phyloP scores from a whole-genome alignment of 2,329 filamentous ascomycete species.

The Cytospora schulzeri region DNA sequence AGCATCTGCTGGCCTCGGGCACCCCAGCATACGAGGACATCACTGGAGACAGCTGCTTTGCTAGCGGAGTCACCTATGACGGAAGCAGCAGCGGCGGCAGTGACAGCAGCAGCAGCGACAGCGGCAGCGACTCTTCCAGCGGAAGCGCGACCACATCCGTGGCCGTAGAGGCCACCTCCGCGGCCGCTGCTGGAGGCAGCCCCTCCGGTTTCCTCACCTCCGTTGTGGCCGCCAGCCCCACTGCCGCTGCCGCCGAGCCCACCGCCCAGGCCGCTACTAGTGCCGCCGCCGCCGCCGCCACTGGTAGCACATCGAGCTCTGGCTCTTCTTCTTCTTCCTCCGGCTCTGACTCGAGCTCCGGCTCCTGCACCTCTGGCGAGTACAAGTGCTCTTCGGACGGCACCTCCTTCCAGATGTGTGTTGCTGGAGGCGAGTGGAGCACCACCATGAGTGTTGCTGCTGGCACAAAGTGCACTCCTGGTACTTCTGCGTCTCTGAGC shows the following conservation, averaged over 20 bases:
- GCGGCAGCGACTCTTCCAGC: constrained; percentile 38
- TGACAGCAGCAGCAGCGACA: constrained; percentile 40
- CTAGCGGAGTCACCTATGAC: constrained; percentile 22
- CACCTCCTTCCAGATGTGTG: constrained; percentile 18
- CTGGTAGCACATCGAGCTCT: constrained; percentile 13
- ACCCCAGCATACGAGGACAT: constrained; percentile 17
- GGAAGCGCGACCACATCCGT: constrained; percentile 17
- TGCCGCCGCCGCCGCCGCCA: constrained; percentile 7
- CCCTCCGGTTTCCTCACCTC: not conserved
- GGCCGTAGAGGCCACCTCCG: not conserved
- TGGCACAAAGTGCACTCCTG: constrained; percentile 34
- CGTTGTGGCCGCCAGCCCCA: constrained; percentile 5
- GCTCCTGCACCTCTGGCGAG: constrained; percentile 25
- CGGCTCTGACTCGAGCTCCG: constrained; percentile 1
- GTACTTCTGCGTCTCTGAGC: constrained; percentile 32
- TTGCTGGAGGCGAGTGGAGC: constrained; percentile 23
- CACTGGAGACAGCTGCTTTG: constrained; percentile 24
- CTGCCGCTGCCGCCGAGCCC: constrained; percentile 9
- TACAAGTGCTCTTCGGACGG: constrained; percentile 21
- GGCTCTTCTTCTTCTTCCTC: constrained; percentile 32
- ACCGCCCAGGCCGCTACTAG: constrained; percentile 41
- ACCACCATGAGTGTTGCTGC: constrained; percentile 39
- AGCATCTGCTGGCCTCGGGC: constrained; percentile 18
- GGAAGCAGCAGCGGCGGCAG: constrained; percentile 37
- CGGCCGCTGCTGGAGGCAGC: not conserved